Evolutionary conservation across 805 yeast genomes (phyloP), one percentile per base, ranked within the genome.

Genomic region (Hanseniaspora lachancei): DNA sequence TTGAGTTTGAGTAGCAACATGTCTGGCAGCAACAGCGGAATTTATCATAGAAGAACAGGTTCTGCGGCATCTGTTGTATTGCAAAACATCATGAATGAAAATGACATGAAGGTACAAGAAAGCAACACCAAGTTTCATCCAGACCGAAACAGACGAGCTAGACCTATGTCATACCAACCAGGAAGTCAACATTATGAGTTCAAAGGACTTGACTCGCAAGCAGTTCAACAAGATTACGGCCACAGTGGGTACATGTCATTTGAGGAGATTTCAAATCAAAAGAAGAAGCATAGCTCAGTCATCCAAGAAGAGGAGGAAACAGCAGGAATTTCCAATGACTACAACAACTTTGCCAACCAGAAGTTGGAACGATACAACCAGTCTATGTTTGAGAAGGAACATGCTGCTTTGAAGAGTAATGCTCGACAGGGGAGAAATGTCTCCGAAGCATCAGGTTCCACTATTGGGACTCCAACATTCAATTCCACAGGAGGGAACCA

Each of bases 121-220:
- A 66, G 42, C 59, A 60, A 51, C 41, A 20, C 48, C 57, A 21
- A 59, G 57, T 21, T 55, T 18, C 47, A 49, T 27, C 23, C 65
- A n/a, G 77, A 78, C 9, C 77, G 75, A 32, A 72, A 74, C 52
- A 77, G 79, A 66, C 82, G 78, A 63, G 89, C 88, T 57, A 77
- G 95, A 66, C 95, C 95, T 43, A 85, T 91, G 0, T 84, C 93
- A 10, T 86, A 83, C 63, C 89, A 86, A 64, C 95, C 95, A 4
- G 54, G 47, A 5, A 29, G 46, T 38, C 18, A 23, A 2, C 27
- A 46, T 23, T 46, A 46, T 34, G 49, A 46, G 9, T 34, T 24
- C 15, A 46, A 32, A 20, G 16, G 23, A 18, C 15, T 12, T 7
- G 34, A 12, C 12, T 5, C 39, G 15, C 29, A 29, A 13, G 49